phyloP scores from a whole-genome alignment of 2,329 filamentous ascomycete species.

The Colletotrichum salicis region DNA sequence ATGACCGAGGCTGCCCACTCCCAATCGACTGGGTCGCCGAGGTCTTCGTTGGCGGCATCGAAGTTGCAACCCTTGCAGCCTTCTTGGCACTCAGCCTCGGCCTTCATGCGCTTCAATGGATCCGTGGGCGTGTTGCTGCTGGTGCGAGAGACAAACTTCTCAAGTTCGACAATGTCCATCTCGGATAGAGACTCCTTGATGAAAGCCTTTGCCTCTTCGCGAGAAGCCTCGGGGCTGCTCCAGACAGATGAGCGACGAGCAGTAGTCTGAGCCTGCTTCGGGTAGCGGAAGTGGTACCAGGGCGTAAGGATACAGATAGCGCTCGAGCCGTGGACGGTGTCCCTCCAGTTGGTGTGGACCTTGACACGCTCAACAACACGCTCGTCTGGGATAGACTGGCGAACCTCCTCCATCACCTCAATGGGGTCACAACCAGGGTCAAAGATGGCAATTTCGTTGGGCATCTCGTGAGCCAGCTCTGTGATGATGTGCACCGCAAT shows the following conservation, averaged over 20 bases:
- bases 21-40: slow-evolving; percentile 63
- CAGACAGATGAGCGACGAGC: slow-evolving; percentile 35
- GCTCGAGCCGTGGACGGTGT: slow-evolving; percentile 40
- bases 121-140: slow-evolving; percentile 53
- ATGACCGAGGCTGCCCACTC: slow-evolving; percentile 44
- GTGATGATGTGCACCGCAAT: slow-evolving; percentile 76
- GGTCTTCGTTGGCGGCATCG: slow-evolving; percentile 41
- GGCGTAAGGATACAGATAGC: slow-evolving; percentile 63
- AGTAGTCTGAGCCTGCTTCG: slow-evolving; percentile 36
- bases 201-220: slow-evolving; percentile 30
- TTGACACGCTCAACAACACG: slow-evolving; percentile 68
- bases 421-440: slow-evolving; percentile 71
- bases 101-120: slow-evolving; percentile 50
- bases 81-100: slow-evolving; percentile 58
- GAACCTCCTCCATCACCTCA: slow-evolving; percentile 62
- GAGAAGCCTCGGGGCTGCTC: slow-evolving; percentile 23
- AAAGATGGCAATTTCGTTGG: slow-evolving; percentile 73
- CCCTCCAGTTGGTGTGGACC: slow-evolving; percentile 55
- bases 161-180: slow-evolving; percentile 43
- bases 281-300: slow-evolving; percentile 61
- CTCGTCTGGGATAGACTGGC: slow-evolving; percentile 58
- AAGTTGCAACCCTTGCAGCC: slow-evolving; percentile 59
- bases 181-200: slow-evolving; percentile 39
- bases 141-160: slow-evolving; percentile 38
- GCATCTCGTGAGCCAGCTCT: slow-evolving; percentile 71